Percentiles rank a stretch among this genome's conserved stretches.
Conservation (phyloP, 2,329 filamentous ascomycete species). For the Colletotrichum zoysiae region DNA sequence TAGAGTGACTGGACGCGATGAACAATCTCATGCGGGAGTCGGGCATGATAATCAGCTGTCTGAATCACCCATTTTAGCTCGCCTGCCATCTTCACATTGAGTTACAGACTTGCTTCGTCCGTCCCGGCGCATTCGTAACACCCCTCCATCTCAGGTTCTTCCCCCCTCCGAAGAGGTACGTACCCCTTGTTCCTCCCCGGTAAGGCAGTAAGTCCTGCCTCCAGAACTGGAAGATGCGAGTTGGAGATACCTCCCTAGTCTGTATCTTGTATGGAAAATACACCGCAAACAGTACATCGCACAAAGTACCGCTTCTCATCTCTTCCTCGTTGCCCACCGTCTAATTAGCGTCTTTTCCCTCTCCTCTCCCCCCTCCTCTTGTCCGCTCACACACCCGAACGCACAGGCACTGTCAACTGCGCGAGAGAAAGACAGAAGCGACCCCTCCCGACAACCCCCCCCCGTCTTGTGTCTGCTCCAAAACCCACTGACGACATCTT, state of each 20-base stretch:
- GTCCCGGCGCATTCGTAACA: conserved; percentile 31
- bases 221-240: not conserved
- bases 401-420: conserved; percentile 5
- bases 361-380: not conserved
- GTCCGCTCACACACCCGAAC: conserved; percentile 14
- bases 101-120: conserved; percentile 32
- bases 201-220: not conserved
- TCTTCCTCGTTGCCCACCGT: not conserved
- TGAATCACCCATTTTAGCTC: conserved; percentile 23
- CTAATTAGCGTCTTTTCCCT: not conserved
- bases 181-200: not conserved
- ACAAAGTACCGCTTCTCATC: not conserved
- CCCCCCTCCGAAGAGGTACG: conserved; percentile 18
- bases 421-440: conserved; percentile 22
- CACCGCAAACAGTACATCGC: not conserved
- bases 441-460: conserved; percentile 34
- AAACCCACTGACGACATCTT: conserved; percentile 42
- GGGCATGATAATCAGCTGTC: conserved; percentile 15
- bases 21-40: not conserved
- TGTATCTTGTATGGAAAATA: not conserved
- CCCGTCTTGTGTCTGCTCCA: conserved; percentile 34
- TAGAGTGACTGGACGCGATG: not conserved
- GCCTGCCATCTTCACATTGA: conserved; percentile 37
- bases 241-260: not conserved
- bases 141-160: conserved; percentile 28